phyloP scores from a whole-genome alignment of 1,284 basidiomycete species.

The Ceratobasidium sp. region DNA sequence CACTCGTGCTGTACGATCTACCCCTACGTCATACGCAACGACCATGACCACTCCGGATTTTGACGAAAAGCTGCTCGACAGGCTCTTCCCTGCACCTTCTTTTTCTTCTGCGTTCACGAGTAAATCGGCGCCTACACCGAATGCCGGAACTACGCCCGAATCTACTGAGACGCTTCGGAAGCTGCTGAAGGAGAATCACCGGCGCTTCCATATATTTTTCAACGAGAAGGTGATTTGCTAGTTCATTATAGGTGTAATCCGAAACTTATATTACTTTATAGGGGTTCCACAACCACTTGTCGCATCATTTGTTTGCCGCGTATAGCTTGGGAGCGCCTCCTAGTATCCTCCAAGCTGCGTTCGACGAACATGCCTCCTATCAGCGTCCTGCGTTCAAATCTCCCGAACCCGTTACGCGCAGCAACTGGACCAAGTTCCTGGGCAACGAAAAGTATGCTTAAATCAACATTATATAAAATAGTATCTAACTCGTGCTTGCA shows the following conservation, averaged over 20 bases:
- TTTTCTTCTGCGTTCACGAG: slow-evolving; percentile 52
- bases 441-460: slow-evolving; percentile 40
- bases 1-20: no score
- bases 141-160: slow-evolving; percentile 62
- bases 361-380: slow-evolving; percentile 34
- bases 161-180: slow-evolving; percentile 60
- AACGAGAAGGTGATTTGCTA: slow-evolving; percentile 68
- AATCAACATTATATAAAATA: not conserved
- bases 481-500: slow-evolving; percentile 48
- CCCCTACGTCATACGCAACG: no score
- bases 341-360: slow-evolving; percentile 38
- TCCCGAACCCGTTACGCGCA: slow-evolving; percentile 29
- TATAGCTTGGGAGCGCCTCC: slow-evolving; percentile 38
- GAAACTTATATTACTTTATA: not conserved
- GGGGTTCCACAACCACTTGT: slow-evolving; percentile 43
- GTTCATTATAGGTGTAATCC: slow-evolving; percentile 50
- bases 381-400: slow-evolving; percentile 35
- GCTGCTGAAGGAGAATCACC: slow-evolving; percentile 66
- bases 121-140: slow-evolving; percentile 51
- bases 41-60: slow-evolving; percentile 26
- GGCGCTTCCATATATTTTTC: slow-evolving; percentile 69
- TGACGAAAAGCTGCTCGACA: slow-evolving; percentile 44
- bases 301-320: slow-evolving; percentile 43
- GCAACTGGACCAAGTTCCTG: slow-evolving; percentile 42
- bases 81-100: slow-evolving; percentile 57